Conservation (phyloP, 371 early-diverging fungal genomes). For the Haplosporangium sp. region DNA sequence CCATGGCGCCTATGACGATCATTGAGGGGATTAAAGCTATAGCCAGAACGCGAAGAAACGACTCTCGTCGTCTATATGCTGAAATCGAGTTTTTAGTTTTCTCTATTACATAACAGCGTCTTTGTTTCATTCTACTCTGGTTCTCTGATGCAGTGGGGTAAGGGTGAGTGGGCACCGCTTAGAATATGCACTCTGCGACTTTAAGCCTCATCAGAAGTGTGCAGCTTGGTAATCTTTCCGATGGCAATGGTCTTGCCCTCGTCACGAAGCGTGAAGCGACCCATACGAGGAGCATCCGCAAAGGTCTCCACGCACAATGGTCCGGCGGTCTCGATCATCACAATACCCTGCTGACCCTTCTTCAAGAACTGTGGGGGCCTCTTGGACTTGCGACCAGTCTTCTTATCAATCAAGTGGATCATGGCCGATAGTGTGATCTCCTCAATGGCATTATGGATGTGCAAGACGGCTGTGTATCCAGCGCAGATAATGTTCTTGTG, state of each 20-base stretch:
- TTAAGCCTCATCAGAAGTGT: conserved; percentile 31
- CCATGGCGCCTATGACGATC: too few relatives aligned
- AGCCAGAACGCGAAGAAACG: too few relatives aligned
- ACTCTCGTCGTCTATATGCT: too few relatives aligned
- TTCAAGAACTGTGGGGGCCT: conserved; percentile 93
- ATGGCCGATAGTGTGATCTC: conserved; percentile 86
- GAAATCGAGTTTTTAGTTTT: too few relatives aligned
- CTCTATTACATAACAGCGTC: too few relatives aligned
- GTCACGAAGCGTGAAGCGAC: conserved; percentile 97
- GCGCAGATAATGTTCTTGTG: conserved; percentile 96
- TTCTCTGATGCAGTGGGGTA: too few relatives aligned
- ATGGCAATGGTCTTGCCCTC: conserved; percentile 96
- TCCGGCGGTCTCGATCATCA: conserved; percentile 79
- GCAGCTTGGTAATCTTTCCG: conserved; percentile 90
- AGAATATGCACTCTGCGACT: not conserved
- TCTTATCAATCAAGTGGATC: conserved; percentile 91
- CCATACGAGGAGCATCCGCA: conserved; percentile 91
- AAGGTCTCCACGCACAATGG: conserved; percentile 91
- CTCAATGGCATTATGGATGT: conserved; percentile 89
- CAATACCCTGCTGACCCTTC: conserved; percentile 88
- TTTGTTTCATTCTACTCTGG: too few relatives aligned
- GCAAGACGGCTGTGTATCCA: conserved; percentile 92
- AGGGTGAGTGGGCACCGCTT: too few relatives aligned
- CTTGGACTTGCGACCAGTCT: conserved; percentile 86
- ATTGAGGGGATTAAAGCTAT: too few relatives aligned